Evolutionary conservation across 1,284 basidiomycete genomes (phyloP), one percentile per base, ranked within the genome.

Genomic region (Afroboletus lepidellus): DNA sequence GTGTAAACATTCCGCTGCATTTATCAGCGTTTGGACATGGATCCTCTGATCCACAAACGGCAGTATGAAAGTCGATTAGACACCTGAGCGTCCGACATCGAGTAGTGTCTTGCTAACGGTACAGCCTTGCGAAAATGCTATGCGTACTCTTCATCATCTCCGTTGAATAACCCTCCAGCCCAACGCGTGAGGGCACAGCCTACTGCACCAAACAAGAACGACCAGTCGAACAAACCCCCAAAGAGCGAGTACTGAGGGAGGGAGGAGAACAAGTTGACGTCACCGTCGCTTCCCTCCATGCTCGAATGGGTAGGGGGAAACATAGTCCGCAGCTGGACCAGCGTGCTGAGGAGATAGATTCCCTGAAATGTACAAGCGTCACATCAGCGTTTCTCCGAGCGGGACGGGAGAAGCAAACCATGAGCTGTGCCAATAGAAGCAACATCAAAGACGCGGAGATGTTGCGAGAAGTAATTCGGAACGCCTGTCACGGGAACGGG

Each of bases 201-300:
- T 2, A 61, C 71, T 3, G 84, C 83, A 20, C 83, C 75, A 3
- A 82, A 36, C 27, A 91, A 68, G 64, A 89, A 89, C 24, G 82
- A 74, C 67, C 78, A 81, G 61, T 91, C 88, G 60, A 90, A 91
- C 29, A 90, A 71, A 8, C 79, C 72, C 11, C 85, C 86, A 59
- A 90, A 90, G 21, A 87, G 75, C 58, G 86, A 80, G 57, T 85
- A 91, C 45, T 78, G 77, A 1, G 88, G 88, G 20, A 91, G 79
- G 2, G 84, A 86, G 9, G 80, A 72, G 62, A 91, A 89, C n/a
- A 90, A 69, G 60, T 87, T 87, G 41, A 63, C 48, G 23, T 66
- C 64, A n/a, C 50, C 50, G n/a, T 58, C 58, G 13, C 48, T 29
- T 48, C 58, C 15, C 43, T 56, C 30, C 55, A 53, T 16, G 39